Conservation (phyloP, 2,329 filamentous ascomycete species). For the Botrytis pseudocinerea region DNA sequence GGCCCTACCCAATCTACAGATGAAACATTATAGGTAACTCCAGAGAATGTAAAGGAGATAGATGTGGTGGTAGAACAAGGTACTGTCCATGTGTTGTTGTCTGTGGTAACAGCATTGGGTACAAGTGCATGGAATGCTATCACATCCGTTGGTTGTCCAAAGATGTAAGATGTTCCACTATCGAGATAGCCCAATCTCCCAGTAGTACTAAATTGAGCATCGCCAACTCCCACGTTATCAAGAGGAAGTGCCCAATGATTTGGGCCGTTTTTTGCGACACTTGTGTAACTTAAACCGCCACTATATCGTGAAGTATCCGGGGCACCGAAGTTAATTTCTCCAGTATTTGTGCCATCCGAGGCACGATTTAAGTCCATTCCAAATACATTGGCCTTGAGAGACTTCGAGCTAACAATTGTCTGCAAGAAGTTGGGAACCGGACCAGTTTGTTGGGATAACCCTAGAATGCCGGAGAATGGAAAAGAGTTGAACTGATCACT, state of each 20-base stretch:
- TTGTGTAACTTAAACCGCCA: constrained; percentile 68
- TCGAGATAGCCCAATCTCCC: constrained; percentile 71
- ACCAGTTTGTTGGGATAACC: constrained; percentile 62
- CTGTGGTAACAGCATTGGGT: constrained; percentile 53
- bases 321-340: constrained; percentile 75
- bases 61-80: constrained; percentile 67
- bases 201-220: constrained; percentile 50
- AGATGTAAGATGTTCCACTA: constrained; percentile 78
- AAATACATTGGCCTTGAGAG: constrained; percentile 67
- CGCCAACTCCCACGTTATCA: constrained; percentile 64
- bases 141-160: constrained; percentile 69
- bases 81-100: constrained; percentile 65
- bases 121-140: constrained; percentile 67
- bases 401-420: constrained; percentile 55
- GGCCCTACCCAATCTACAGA: constrained; percentile 69
- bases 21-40: constrained; percentile 64
- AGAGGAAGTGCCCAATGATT: constrained; percentile 74
- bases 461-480: constrained; percentile 85
- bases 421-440: constrained; percentile 68
- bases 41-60: constrained; percentile 68
- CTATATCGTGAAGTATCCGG: constrained; percentile 66
- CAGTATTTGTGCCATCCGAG: constrained; percentile 65
- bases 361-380: constrained; percentile 69
- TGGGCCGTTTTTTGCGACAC: constrained; percentile 46
- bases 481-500: constrained; percentile 75